Evolutionary conservation across 352 stramenopile genomes (phyloP).

Genomic region (Elongisporangium senticosum): DNA sequence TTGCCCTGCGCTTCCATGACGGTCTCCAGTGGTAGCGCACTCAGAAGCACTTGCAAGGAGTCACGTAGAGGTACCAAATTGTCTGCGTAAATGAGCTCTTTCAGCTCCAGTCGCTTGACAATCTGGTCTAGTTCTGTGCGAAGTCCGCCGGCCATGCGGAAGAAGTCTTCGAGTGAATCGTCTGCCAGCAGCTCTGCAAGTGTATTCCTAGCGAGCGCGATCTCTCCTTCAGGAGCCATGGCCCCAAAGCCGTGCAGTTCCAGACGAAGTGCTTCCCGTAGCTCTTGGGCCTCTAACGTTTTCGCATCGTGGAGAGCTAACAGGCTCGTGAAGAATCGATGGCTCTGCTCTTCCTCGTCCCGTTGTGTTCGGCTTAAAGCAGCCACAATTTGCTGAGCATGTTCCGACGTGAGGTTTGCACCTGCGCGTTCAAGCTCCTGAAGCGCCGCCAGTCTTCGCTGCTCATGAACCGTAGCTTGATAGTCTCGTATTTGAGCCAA

Average conservation of each 20-base stretch:
- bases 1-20: constrained; percentile 85
- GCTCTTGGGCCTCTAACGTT: constrained; percentile 15
- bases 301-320: constrained; percentile 32
- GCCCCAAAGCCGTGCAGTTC: constrained; percentile 63
- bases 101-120: constrained; percentile 49
- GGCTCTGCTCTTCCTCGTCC: constrained; percentile 63
- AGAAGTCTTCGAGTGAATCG: constrained; percentile 74
- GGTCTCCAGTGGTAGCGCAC: constrained; percentile 47
- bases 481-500: constrained; percentile 47
- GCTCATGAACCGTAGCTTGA: constrained; percentile 45
- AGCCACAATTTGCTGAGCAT: constrained; percentile 31
- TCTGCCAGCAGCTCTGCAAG: constrained; percentile 36
- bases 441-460: constrained; percentile 43
- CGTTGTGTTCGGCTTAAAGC: constrained; percentile 43
- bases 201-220: constrained; percentile 20
- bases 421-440: constrained; percentile 33
- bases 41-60: constrained; percentile 42
- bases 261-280: constrained; percentile 46
- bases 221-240: constrained; percentile 45
- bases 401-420: constrained; percentile 34
- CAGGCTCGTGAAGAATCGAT: constrained; percentile 52
- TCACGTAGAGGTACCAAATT: constrained; percentile 38
- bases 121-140: constrained; percentile 66
- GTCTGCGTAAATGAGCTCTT: constrained; percentile 76
- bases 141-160: constrained; percentile 68